Evolutionary conservation across 805 yeast genomes (phyloP).

Genomic region (Spathaspora boniae): DNA sequence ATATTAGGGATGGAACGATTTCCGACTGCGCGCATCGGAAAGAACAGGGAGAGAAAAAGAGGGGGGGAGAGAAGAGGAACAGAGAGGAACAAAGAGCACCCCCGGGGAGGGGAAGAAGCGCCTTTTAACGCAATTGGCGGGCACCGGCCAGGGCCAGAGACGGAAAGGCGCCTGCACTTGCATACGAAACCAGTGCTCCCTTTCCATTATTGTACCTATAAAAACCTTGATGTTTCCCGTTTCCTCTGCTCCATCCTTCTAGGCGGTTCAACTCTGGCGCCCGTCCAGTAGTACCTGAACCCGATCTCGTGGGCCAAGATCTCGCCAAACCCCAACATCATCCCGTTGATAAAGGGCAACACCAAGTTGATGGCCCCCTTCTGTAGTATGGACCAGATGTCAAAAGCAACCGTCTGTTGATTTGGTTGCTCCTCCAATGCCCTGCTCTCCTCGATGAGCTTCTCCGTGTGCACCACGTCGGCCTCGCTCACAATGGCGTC

Average conservation of each 20-base stretch:
- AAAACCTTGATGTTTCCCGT: slow-evolving; percentile 16
- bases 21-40: too few species aligned
- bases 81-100: neutral
- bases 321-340: slow-evolving; percentile 96
- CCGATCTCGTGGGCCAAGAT: slow-evolving; percentile 91
- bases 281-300: slow-evolving; percentile 70
- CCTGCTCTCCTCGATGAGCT: slow-evolving; percentile 19
- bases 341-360: slow-evolving; percentile 86
- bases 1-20: too few species aligned
- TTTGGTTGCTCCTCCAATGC: slow-evolving; percentile 15
- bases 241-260: slow-evolving; percentile 23
- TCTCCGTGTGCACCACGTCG: slow-evolving; percentile 26
- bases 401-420: slow-evolving; percentile 12
- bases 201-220: too few species aligned
- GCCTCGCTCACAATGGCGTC: slow-evolving; percentile 27
- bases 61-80: too few species aligned
- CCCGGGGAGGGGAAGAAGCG: neutral
- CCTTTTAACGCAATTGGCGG: neutral
- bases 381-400: slow-evolving; percentile 38
- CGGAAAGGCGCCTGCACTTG: too few species aligned
- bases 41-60: too few species aligned
- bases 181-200: too few species aligned
- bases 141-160: too few species aligned
- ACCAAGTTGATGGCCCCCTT: slow-evolving; percentile 71
- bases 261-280: slow-evolving; percentile 56